These are phyloP conservation scores for Mallotus nudiflorus DNA, from an alignment of 345 rosid species.

Conservation along the genomic window DNA sequence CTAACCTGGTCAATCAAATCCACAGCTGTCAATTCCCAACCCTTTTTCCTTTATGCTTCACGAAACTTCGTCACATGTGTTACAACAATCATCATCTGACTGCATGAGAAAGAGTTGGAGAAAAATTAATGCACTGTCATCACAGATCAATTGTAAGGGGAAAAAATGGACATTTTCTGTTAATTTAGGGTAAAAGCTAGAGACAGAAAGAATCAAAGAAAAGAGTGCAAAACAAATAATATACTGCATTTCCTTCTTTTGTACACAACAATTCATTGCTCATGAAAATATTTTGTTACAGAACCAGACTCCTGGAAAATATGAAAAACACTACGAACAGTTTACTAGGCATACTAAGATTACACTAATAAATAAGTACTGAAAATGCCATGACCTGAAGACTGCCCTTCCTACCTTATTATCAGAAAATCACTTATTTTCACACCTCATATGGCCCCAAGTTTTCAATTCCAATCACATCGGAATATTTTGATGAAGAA, in stretches of 20 bases:
- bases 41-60: slow-evolving; percentile 32
- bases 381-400: too few species aligned
- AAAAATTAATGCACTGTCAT: not conserved
- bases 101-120: not conserved
- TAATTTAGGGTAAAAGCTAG: not conserved
- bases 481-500: not conserved
- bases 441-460: too few species aligned
- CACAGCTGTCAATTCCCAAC: slow-evolving; percentile 28
- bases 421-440: too few species aligned
- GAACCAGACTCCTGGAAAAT: too few species aligned
- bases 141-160: not conserved
- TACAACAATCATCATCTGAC: slow-evolving; percentile 37
- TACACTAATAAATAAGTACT: too few species aligned
- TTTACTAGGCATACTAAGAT: too few species aligned
- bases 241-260: not conserved
- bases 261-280: too few species aligned
- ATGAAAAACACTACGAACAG: too few species aligned
- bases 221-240: not conserved
- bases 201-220: not conserved
- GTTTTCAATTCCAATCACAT: too few species aligned
- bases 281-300: too few species aligned
- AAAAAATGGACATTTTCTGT: not conserved
- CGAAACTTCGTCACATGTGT: slow-evolving; percentile 36
- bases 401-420: too few species aligned
- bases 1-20: slow-evolving; percentile 37